phyloP scores from a whole-genome alignment of 805 yeast species.

The Grigorovia humatica region DNA sequence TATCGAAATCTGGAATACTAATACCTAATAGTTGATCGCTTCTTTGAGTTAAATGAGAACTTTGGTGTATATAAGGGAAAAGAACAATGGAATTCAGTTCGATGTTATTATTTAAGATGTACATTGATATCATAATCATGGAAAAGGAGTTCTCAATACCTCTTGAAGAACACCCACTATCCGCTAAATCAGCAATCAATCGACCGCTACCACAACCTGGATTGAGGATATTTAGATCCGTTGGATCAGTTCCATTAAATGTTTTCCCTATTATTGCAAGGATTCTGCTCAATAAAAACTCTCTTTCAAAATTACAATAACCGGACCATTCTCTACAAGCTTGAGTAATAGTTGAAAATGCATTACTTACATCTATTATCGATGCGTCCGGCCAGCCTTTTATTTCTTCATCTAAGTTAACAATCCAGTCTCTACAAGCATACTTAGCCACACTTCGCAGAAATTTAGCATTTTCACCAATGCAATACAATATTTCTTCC shows the following conservation, averaged over 20 bases:
- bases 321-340: constrained; percentile 45
- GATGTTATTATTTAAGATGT: constrained; percentile 36
- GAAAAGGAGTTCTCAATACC: constrained; percentile 55
- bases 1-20: constrained; percentile 35
- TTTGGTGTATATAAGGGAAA: constrained; percentile 42
- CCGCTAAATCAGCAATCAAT: constrained; percentile 41
- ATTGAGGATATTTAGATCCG: constrained; percentile 33
- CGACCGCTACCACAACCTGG: constrained; percentile 56
- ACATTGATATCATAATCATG: constrained; percentile 46
- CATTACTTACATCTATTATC: constrained; percentile 32
- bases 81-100: constrained; percentile 31
- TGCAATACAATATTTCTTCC: constrained; percentile 27
- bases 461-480: constrained; percentile 6
- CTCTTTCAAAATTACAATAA: constrained; percentile 38
- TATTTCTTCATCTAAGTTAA: background rate
- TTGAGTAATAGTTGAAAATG: constrained; percentile 43
- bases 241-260: background rate
- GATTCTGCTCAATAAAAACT: constrained; percentile 16
- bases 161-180: constrained; percentile 40
- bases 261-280: background rate
- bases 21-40: constrained; percentile 14
- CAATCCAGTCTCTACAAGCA: background rate
- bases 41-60: constrained; percentile 41
- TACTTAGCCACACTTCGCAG: background rate
- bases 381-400: background rate